Conservation (phyloP, 495 filamentous ascomycete species). For the Rostrohypoxylon terebratum region DNA sequence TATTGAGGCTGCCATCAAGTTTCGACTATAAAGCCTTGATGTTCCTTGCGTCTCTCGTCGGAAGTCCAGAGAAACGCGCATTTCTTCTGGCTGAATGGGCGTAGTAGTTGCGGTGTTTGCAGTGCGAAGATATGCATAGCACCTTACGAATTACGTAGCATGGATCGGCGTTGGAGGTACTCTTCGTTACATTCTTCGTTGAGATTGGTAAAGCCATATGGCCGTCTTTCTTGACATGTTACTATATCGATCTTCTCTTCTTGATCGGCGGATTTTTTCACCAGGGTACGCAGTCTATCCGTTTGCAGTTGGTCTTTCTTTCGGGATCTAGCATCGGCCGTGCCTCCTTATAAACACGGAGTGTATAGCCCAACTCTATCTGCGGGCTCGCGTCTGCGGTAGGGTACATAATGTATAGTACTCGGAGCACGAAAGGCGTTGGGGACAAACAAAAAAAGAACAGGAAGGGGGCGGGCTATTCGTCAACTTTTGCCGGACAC, state of each 20-base stretch:
- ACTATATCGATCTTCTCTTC: conserved; percentile 5
- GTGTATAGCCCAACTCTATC: not conserved
- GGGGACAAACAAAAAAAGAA: conserved; percentile 19
- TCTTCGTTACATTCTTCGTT: conserved; percentile 32
- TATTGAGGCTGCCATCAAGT: not conserved
- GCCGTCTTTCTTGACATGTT: not conserved
- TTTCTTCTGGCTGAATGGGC: conserved; percentile 16
- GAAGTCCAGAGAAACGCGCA: not conserved
- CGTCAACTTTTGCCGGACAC: not conserved
- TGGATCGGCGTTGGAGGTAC: conserved; percentile 46
- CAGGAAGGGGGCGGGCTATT: conserved; percentile 7
- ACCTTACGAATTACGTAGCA: conserved; percentile 42
- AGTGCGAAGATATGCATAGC: conserved; percentile 12
- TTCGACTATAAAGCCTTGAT: not conserved
- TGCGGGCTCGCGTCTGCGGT: not conserved
- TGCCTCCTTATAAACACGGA: not conserved
- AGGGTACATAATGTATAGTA: conserved; percentile 45
- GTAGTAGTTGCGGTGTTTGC: not conserved
- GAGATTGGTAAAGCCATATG: conserved; percentile 8
- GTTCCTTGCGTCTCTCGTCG: not conserved
- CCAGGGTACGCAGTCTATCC: conserved; percentile 6
- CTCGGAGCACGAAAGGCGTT: conserved; percentile 31
- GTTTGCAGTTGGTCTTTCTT: conserved; percentile 6
- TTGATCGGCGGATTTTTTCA: conserved; percentile 25
- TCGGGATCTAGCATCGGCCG: not conserved